These are phyloP conservation scores for Rhizopogon rudus DNA, from an alignment of 768 basidiomycete genomes.

Conservation along the genomic window DNA sequence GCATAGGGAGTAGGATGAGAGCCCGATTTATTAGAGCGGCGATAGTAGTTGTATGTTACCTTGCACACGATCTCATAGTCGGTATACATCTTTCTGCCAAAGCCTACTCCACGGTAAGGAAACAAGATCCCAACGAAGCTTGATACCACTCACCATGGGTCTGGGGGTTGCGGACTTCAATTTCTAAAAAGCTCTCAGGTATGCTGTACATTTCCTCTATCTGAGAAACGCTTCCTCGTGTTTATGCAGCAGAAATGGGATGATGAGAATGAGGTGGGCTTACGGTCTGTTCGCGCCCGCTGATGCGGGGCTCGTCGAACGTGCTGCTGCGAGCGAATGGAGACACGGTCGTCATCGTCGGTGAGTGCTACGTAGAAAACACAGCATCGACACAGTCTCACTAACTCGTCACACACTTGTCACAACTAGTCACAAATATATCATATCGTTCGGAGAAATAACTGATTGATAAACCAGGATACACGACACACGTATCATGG, in stretches of 20 bases:
- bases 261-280: slow-evolving; percentile 11
- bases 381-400: not conserved
- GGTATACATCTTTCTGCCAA: slow-evolving; percentile 98
- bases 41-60: slow-evolving; percentile 37
- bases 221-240: slow-evolving; percentile 40
- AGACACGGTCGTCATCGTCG: slow-evolving; percentile 33
- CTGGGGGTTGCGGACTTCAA: slow-evolving; percentile 95
- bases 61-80: slow-evolving; percentile 99
- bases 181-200: slow-evolving; percentile 95
- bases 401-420: not conserved
- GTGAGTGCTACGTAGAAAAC: slow-evolving; percentile 5
- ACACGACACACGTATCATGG: too few species aligned
- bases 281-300: slow-evolving; percentile 56
- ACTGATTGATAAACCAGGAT: too few species aligned
- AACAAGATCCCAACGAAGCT: not conserved
- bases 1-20: slow-evolving; percentile 46
- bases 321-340: slow-evolving; percentile 59
- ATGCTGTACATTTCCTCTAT: slow-evolving; percentile 99
- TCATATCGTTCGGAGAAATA: too few species aligned
- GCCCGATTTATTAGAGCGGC: slow-evolving; percentile 2
- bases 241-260: slow-evolving; percentile 20
- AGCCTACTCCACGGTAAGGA: slow-evolving; percentile 44
- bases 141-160: slow-evolving; percentile 69
- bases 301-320: slow-evolving; percentile 48
- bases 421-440: not conserved